These are phyloP conservation scores for Corinectria fuckeliana DNA, from an alignment of 2,329 filamentous ascomycete species.

Conservation along the genomic window DNA sequence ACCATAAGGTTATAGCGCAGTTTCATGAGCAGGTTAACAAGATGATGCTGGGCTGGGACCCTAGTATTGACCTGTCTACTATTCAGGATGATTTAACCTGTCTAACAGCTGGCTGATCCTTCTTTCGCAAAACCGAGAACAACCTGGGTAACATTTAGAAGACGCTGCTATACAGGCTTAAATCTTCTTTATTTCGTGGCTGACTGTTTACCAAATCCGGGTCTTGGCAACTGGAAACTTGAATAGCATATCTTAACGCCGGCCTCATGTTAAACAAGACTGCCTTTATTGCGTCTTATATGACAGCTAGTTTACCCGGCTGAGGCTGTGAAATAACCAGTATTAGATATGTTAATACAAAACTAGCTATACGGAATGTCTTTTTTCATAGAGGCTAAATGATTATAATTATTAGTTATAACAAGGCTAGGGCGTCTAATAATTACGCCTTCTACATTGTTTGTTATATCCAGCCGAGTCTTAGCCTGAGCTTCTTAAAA, in stretches of 20 bases:
- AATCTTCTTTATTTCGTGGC: background rate
- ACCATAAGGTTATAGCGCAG: background rate
- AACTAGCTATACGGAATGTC: conserved; percentile 3
- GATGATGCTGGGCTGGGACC: conserved; percentile 1
- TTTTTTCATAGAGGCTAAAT: background rate
- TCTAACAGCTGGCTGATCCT: background rate
- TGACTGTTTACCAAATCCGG: background rate
- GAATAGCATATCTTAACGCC: background rate
- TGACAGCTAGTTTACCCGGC: background rate
- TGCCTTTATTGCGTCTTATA: background rate
- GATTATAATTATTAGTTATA: background rate
- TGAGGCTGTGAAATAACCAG: background rate
- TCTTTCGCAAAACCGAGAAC: conserved; percentile 1
- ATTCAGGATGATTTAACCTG: conserved; percentile 4
- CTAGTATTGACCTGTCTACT: background rate
- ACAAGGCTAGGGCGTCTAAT: conserved; percentile 1
- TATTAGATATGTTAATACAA: background rate
- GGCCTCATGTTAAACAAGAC: background rate
- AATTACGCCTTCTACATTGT: conserved; percentile 6
- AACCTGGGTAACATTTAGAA: background rate
- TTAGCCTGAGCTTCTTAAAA: background rate
- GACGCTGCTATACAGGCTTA: background rate
- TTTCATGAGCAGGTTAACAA: background rate
- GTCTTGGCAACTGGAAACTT: background rate
- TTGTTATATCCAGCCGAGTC: background rate